Evolutionary conservation across 331 rosid genomes (phyloP), one percentile per base, ranked within the genome.

Genomic region (Prunus yedoensis): DNA sequence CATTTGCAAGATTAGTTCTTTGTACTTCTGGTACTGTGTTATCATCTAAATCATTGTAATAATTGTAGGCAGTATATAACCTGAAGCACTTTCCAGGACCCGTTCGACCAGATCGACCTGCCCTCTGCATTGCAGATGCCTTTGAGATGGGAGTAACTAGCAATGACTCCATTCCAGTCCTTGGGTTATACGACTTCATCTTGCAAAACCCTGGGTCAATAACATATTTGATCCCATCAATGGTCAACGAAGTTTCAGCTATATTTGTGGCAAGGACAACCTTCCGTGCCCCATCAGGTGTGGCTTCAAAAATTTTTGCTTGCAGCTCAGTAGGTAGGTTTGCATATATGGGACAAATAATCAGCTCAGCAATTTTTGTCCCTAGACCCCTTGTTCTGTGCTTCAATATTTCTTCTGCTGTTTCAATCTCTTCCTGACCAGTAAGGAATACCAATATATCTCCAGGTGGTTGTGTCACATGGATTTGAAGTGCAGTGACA

Each of bases 391-490:
- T 79, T 69, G 85, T 91, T 79, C 97, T 87, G 78, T 90, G 94
- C 85, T 85, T 95, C 88, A 95, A 71, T 77, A 92, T 95, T 86
- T 95, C 99, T 91, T 95, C 97, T 3, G 97, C 97, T 1, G 97
- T 93, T 86, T 95, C 99, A 61, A 95, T 95, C 78, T 95, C 97
- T 79, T 95, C 99, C 82, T 94, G 97, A 84, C 99, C 99, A 50
- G 99, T 92, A 53, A 94, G 83, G 85, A 94, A 94, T 75, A 95
- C 88, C 83, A 95, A 82, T 73, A 95, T 88, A 86, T 95, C 99
- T 68, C 99, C 99, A 16, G 91, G 85, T 52, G 97, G 68, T 80
- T 95, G 94, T 5, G 96, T 95, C 80, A 92, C 97, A 83, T 95
- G 97, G 74, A 95, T 89, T 81, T 95, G 97, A 43, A 95, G 97